phyloP scores from a whole-genome alignment of 2,329 filamentous ascomycete genomes.

The Fusarium bactridioides region DNA sequence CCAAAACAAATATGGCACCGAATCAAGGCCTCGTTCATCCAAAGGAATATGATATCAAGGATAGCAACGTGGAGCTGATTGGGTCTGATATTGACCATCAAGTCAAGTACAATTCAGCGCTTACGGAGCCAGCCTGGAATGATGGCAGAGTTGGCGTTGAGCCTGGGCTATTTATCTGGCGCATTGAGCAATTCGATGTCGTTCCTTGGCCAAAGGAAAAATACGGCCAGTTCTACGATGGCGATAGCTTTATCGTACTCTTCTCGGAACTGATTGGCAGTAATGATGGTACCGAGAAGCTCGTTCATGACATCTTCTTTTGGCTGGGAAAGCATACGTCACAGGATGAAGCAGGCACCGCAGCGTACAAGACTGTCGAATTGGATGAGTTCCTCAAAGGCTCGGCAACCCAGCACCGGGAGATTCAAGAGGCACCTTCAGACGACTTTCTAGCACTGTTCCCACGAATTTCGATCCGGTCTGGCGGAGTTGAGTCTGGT shows the following conservation, averaged over 20 bases:
- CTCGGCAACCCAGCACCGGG: slow-evolving; percentile 69
- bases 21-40: slow-evolving; percentile 68
- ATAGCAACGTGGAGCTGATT: slow-evolving; percentile 73
- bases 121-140: slow-evolving; percentile 73
- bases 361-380: slow-evolving; percentile 76
- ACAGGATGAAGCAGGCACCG: slow-evolving; percentile 73
- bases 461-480: slow-evolving; percentile 65
- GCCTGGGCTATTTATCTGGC: slow-evolving; percentile 68
- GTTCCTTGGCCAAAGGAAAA: slow-evolving; percentile 65
- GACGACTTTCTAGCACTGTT: slow-evolving; percentile 69
- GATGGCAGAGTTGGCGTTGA: slow-evolving; percentile 60
- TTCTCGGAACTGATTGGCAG: slow-evolving; percentile 63
- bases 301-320: slow-evolving; percentile 73
- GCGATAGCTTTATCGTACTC: slow-evolving; percentile 73
- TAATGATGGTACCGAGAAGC: slow-evolving; percentile 51
- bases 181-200: slow-evolving; percentile 72
- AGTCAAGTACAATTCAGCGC: slow-evolving; percentile 72
- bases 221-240: slow-evolving; percentile 70
- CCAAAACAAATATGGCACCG: slow-evolving; percentile 60
- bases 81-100: slow-evolving; percentile 70
- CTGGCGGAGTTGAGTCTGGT: slow-evolving; percentile 68
- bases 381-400: slow-evolving; percentile 72
- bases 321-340: slow-evolving; percentile 72
- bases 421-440: slow-evolving; percentile 66
- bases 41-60: slow-evolving; percentile 72